These are phyloP conservation scores for Sherardia arvensis DNA, from an alignment of 257 asterid species.

Conservation along the genomic window DNA sequence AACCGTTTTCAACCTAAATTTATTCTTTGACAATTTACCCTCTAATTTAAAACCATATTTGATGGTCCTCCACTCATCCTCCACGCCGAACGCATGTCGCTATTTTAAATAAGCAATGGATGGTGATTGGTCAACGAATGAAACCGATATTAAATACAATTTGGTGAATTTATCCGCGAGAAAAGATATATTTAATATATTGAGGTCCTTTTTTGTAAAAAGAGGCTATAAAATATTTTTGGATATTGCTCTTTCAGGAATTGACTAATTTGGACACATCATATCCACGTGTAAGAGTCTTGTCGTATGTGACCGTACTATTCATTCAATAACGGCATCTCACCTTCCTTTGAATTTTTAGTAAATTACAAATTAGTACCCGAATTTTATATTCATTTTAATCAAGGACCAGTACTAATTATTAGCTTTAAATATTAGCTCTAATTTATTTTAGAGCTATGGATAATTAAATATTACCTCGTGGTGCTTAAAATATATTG, in stretches of 20 bases:
- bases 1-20: too few species aligned
- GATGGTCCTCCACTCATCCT: background rate
- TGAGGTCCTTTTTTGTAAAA: background rate
- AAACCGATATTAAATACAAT: background rate
- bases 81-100: background rate
- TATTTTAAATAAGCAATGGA: background rate
- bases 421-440: background rate
- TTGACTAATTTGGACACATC: background rate
- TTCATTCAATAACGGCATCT: constrained; percentile 2
- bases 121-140: background rate
- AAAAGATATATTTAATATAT: background rate
- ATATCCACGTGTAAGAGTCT: background rate
- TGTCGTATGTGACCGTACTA: constrained; percentile 2
- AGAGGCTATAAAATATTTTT: too few species aligned
- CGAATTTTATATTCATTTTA: background rate
- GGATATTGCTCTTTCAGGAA: background rate
- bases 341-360: background rate
- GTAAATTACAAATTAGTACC: background rate
- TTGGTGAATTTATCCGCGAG: background rate
- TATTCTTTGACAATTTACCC: background rate
- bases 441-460: too few species aligned
- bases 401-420: background rate
- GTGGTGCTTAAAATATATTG: too few species aligned
- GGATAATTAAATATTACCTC: too few species aligned
- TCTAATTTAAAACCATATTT: background rate